Conservation (phyloP, 2,329 filamentous ascomycete species). For the Nectriaceae sp. region DNA sequence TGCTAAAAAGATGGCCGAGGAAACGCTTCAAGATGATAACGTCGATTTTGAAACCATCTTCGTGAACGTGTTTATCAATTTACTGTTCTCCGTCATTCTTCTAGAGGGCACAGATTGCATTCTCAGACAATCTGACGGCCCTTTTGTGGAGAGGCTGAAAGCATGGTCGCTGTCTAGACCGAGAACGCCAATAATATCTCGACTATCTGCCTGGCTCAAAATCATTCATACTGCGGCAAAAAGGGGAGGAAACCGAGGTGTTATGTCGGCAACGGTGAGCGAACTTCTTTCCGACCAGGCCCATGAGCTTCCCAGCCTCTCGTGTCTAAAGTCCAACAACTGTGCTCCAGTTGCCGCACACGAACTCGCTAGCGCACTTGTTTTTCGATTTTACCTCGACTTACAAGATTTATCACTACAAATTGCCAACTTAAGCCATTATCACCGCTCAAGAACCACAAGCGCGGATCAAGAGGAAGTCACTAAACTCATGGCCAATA, state of each 20-base stretch:
- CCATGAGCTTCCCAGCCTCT: background rate
- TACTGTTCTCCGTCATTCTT: background rate
- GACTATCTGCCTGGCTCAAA: background rate
- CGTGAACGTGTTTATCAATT: constrained; percentile 6
- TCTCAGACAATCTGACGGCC: constrained; percentile 1
- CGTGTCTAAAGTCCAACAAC: background rate
- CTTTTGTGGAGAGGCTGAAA: constrained; percentile 3
- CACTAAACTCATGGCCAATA: background rate
- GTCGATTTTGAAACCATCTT: constrained; percentile 8
- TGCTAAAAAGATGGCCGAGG: constrained; percentile 5
- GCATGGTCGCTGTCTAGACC: background rate
- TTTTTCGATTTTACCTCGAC: background rate
- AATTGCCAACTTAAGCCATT: background rate
- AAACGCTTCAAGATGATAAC: constrained; percentile 2
- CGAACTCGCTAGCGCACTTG: background rate
- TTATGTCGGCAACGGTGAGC: background rate
- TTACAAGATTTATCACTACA: background rate
- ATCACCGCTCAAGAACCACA: background rate
- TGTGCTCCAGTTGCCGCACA: background rate
- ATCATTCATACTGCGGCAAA: background rate
- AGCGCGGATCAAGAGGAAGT: background rate
- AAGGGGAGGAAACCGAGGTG: background rate
- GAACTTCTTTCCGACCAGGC: background rate
- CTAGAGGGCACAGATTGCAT: background rate
- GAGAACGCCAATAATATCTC: background rate